Evolutionary conservation across 495 filamentous ascomycete genomes (phyloP), one percentile per base, ranked within the genome.

Genomic region (Parachaetomium inaequale): DNA sequence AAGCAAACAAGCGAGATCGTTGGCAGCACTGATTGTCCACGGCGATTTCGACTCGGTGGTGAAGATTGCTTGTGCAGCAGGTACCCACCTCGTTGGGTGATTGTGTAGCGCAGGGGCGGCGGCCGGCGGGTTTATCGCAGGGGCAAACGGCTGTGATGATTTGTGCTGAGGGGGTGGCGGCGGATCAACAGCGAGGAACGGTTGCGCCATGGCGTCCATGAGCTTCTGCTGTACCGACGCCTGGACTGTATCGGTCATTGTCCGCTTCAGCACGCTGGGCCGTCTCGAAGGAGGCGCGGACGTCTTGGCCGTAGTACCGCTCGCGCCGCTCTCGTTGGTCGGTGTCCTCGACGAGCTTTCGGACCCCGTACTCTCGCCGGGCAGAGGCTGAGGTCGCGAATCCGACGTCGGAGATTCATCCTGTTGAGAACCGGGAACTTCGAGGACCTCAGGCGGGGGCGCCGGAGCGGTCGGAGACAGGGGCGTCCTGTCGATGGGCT

Each of bases 21-120:
- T 98, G n/a, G 94, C 95, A 8, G 93, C 88, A 50, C 96, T 79
- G 58, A 98, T 96, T 3, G 93, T 98, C 90, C 92, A 98, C 5
- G 94, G 95, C 11, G 88, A 81, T 47, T 87, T 81, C 47, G 90
- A 82, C 74, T 95, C 90, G 17, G 94, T 98, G 19, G 93, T 92
- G 69, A 98, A 98, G 54, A 98, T 95, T 42, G 94, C 94, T 75
- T 98, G 95, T 19, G 92, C 89, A 31, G 92, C 89, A 8, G 92
- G 93, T 8, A 88, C 88, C 86, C 88, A 96, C 70, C 95, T 88
- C 70, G 87, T 93, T 60, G 90, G 85, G 75, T 97, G 93, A 25
- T 89, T 90, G 70, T 93, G 90, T 28, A 91, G 81, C 5, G 82
- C 76, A 19, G 75, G 68, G 3, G 78, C 32, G 28, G 70, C 65